Percentiles rank a stretch among this genome's conserved stretches.
These are phyloP conservation scores for Aspergillus incahuasiensis DNA, from an alignment of 495 filamentous ascomycete species.

Conservation along the genomic window DNA sequence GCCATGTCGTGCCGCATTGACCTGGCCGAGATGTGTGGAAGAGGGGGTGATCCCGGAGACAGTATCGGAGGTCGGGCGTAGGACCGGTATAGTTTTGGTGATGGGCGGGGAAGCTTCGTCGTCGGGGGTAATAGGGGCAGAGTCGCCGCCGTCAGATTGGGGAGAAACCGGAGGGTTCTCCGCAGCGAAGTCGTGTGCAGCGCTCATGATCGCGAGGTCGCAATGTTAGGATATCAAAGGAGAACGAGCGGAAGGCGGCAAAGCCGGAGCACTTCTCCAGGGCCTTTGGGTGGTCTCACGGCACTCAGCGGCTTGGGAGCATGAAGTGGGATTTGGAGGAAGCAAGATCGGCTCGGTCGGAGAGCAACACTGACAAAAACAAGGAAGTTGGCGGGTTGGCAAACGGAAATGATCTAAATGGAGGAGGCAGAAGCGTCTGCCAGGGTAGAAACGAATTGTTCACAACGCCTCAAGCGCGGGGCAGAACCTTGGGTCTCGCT, in stretches of 20 bases:
- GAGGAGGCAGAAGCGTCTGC: not conserved
- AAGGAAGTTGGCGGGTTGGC: not conserved
- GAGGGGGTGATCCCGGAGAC: conserved; percentile 59
- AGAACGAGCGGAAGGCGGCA: not conserved
- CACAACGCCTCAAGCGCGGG: conserved; percentile 14
- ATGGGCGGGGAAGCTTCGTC: conserved; percentile 23
- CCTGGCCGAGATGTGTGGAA: conserved; percentile 73
- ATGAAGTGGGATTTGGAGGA: conserved; percentile 9
- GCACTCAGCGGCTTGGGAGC: conserved; percentile 2
- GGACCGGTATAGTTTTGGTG: conserved; percentile 20
- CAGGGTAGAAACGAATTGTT: not conserved
- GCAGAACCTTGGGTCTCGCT: conserved; percentile 17
- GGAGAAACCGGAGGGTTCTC: conserved; percentile 15
- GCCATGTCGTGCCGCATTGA: conserved; percentile 70
- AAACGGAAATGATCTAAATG: not conserved
- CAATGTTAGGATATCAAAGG: not conserved
- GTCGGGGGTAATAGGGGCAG: conserved; percentile 23
- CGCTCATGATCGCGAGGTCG: conserved; percentile 13
- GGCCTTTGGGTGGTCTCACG: conserved; percentile 5
- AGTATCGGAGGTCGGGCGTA: conserved; percentile 27
- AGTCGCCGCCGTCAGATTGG: conserved; percentile 16
- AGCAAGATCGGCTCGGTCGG: conserved; percentile 7
- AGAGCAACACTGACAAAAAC: conserved; percentile 1
- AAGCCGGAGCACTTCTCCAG: conserved; percentile 8
- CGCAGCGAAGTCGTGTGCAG: conserved; percentile 16